A percentile compares a stretch with the other conserved stretches of the same genome.
Conservation (phyloP, 176 grass and related monocot species). For the Musa schizocarpa region DNA sequence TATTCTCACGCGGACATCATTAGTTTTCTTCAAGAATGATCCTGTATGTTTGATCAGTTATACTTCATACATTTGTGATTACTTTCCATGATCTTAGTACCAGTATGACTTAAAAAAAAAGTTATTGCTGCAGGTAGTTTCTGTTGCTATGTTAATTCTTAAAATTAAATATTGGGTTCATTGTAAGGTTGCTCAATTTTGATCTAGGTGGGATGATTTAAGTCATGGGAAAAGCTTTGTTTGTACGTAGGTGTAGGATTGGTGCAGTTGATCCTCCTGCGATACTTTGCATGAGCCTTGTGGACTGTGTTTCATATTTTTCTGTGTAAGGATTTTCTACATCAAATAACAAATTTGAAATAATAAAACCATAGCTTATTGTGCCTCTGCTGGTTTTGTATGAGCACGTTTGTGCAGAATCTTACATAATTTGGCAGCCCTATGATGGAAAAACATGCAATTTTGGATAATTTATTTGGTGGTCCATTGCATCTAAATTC, state of each 20-base stretch:
- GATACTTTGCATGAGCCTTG: not conserved
- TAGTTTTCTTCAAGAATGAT: constrained; percentile 99
- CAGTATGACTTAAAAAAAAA: not conserved
- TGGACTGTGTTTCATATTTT: not conserved
- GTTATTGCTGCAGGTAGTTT: not conserved
- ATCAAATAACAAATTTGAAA: not conserved
- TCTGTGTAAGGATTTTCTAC: not conserved
- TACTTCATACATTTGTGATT: not conserved
- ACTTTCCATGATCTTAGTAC: not conserved
- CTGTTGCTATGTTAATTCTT: not conserved
- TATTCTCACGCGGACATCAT: constrained; percentile 86
- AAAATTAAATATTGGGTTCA: not conserved
- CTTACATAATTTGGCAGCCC: too few species aligned
- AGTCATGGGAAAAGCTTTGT: not conserved
- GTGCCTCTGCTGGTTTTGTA: too few species aligned
- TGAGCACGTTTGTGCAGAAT: too few species aligned
- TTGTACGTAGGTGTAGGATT: not conserved
- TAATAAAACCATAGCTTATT: too few species aligned
- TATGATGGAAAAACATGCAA: too few species aligned
- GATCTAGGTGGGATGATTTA: not conserved
- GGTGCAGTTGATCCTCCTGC: not conserved
- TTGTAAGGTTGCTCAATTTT: not conserved
- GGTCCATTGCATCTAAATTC: too few species aligned
- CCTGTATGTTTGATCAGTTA: constrained; percentile 56
- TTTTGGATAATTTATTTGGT: too few species aligned